Evolutionary conservation across 495 filamentous ascomycete species (phyloP), one percentile per base, ranked within the genome.

Genomic region (Trichoderma erinaceum): DNA sequence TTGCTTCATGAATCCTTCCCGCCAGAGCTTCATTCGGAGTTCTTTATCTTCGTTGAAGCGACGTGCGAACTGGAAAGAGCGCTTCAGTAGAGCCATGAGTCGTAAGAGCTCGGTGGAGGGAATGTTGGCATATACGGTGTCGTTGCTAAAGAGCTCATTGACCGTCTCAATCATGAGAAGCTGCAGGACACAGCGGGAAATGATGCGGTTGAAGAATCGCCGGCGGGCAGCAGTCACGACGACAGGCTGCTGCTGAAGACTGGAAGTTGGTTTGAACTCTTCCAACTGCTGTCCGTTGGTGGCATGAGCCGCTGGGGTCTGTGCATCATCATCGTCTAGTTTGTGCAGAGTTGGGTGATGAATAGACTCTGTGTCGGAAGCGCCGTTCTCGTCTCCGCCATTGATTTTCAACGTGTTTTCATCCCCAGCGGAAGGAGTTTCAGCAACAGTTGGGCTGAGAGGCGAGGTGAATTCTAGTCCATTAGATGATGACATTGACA

Each of bases 1-100:
- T 75, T 97, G 93, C 79, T 97, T 97, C 95, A 99, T 99, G 84
- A 98, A 99, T 8, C 95, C 95, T 73, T 99, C 96, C 29, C 91
- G 83, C 93, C 94, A 98, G 11, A 99, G 81, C 46, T 92, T 86
- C 87, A 96, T 96, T 23, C 95, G 87, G 35, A 99, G 82, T 69
- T 97, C 96, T 76, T 97, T 96, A 79, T 99, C 93, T 69, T 89
- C 90, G 77, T 99, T 99, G 84, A 99, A 99, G 69, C 89, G 90
- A 75, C 94, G 93, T 15, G 96, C 95, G 70, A 99, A 99, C 41
- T 91, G 87, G 79, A 96, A 98, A 52, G 89, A 92, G 78, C 95
- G 94, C 78, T 97, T 98, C 23, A 99, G 79, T 6, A 98, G 82
- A 8, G 86, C 87, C 96, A 98, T 99, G 29, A 99, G 79, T 7